Evolutionary conservation across 805 yeast species (phyloP).

Genomic region (Pichia eremophila): DNA sequence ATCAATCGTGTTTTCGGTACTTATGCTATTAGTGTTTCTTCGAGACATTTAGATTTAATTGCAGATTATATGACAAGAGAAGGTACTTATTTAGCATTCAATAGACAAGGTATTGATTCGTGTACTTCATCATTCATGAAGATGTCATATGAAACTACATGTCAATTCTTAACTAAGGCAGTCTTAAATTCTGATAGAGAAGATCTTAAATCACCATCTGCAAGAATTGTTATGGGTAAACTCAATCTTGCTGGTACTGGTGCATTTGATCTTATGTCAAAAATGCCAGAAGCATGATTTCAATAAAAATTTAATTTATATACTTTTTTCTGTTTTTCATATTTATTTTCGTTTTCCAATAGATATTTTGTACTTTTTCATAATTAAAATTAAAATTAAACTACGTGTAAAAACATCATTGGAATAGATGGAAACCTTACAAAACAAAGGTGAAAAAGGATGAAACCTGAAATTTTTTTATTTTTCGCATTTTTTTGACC

Average conservation of each 20-base stretch:
- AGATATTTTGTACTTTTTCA: neutral
- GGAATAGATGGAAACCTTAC: too few relatives aligned
- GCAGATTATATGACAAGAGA: slow-evolving; percentile 99
- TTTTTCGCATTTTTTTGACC: neutral
- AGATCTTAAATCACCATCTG: slow-evolving; percentile 82
- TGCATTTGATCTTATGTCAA: slow-evolving; percentile 69
- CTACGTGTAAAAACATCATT: too few relatives aligned
- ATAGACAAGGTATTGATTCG: slow-evolving; percentile 96
- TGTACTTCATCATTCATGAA: slow-evolving; percentile 94
- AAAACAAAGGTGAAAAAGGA: too few relatives aligned
- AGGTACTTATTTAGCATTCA: slow-evolving; percentile 92
- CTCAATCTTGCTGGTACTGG: slow-evolving; percentile 93
- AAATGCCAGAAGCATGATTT: slow-evolving; percentile 28
- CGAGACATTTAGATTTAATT: slow-evolving; percentile 90
- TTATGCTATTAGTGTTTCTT: slow-evolving; percentile 87
- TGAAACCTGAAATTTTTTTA: too few relatives aligned
- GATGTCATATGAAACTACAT: slow-evolving; percentile 98
- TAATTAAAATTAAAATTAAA: too few relatives aligned
- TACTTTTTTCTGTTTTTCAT: neutral
- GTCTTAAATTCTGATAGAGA: slow-evolving; percentile 89
- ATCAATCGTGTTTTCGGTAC: slow-evolving; percentile 92
- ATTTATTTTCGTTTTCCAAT: neutral
- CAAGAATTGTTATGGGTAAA: slow-evolving; percentile 87
- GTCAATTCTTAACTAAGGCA: slow-evolving; percentile 94
- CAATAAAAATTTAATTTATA: neutral